These are phyloP conservation scores for Cotoneaster glaucophyllus DNA, from an alignment of 306 rosid species.

Conservation along the genomic window DNA sequence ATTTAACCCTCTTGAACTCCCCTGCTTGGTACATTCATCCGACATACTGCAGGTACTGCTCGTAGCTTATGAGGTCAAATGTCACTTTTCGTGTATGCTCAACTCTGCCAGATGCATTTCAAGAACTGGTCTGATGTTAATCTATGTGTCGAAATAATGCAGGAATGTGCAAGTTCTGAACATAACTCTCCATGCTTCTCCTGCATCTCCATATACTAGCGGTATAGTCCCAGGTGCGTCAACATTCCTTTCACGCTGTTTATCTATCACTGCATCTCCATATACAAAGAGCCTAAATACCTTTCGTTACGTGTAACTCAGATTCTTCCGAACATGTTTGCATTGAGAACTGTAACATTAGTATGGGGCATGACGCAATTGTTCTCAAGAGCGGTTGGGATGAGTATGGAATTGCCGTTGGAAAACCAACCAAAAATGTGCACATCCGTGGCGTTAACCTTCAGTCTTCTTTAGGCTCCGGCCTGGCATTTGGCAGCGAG, in stretches of 20 bases:
- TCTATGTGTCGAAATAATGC: conserved; percentile 3
- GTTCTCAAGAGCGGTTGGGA: conserved; percentile 76
- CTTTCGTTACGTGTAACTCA: conserved; percentile 6
- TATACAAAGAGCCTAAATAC: not conserved
- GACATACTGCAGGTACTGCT: conserved; percentile 59
- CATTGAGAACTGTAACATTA: conserved; percentile 54
- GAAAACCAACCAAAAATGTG: conserved; percentile 38
- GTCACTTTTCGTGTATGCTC: not conserved
- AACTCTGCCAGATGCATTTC: not conserved
- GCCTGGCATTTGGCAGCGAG: conserved; percentile 55
- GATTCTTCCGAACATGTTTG: conserved; percentile 56
- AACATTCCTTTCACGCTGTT: not conserved
- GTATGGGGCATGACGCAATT: conserved; percentile 51
- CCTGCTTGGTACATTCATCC: conserved; percentile 70
- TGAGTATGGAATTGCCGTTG: conserved; percentile 49
- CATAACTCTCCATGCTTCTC: conserved; percentile 39
- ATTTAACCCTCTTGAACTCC: conserved; percentile 55
- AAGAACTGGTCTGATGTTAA: not conserved
- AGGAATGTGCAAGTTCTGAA: conserved; percentile 47
- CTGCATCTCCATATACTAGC: conserved; percentile 49
- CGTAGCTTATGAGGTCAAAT: not conserved
- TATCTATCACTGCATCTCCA: not conserved
- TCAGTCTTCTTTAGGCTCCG: conserved; percentile 44
- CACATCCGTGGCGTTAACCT: conserved; percentile 39
- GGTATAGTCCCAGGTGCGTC: conserved; percentile 70